These are phyloP conservation scores for Rubroboletus pulcherrimus DNA, from an alignment of 768 basidiomycete genomes.

Conservation along the genomic window DNA sequence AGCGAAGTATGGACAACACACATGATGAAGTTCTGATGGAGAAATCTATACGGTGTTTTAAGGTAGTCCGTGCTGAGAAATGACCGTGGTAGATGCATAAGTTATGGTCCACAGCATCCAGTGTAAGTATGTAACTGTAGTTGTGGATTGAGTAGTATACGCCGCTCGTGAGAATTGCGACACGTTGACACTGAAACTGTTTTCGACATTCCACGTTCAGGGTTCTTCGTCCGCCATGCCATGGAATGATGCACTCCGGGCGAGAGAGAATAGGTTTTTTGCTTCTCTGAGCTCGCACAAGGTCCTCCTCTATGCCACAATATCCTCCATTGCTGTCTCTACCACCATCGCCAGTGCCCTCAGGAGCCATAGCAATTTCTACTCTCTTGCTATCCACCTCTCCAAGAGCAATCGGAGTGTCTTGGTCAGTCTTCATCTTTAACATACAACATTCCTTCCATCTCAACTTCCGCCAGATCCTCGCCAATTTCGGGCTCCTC, in stretches of 20 bases:
- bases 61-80: not conserved
- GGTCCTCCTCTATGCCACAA: slow-evolving; percentile 61
- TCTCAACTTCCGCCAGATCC: slow-evolving; percentile 48
- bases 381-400: slow-evolving; percentile 88
- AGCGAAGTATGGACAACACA: not conserved
- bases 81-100: not conserved
- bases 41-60: not conserved
- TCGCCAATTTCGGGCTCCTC: slow-evolving; percentile 88
- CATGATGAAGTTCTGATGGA: not conserved
- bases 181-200: slow-evolving; percentile 1
- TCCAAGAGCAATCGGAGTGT: slow-evolving; percentile 91
- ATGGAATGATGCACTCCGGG: slow-evolving; percentile 45
- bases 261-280: slow-evolving; percentile 48
- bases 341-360: slow-evolving; percentile 78
- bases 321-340: slow-evolving; percentile 67
- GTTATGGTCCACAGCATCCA: not conserved
- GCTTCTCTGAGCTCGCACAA: slow-evolving; percentile 56
- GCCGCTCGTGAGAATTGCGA: slow-evolving; percentile 14
- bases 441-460: not conserved
- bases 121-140: not conserved
- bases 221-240: slow-evolving; percentile 38
- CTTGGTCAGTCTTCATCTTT: slow-evolving; percentile 52
- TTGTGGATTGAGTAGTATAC: not conserved
- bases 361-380: slow-evolving; percentile 85
- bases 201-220: not conserved